Percentiles rank a stretch among this genome's conserved stretches.
These are phyloP conservation scores for Moesziomyces sp. DNA, from an alignment of 1,284 basidiomycete genomes.

Conservation along the genomic window DNA sequence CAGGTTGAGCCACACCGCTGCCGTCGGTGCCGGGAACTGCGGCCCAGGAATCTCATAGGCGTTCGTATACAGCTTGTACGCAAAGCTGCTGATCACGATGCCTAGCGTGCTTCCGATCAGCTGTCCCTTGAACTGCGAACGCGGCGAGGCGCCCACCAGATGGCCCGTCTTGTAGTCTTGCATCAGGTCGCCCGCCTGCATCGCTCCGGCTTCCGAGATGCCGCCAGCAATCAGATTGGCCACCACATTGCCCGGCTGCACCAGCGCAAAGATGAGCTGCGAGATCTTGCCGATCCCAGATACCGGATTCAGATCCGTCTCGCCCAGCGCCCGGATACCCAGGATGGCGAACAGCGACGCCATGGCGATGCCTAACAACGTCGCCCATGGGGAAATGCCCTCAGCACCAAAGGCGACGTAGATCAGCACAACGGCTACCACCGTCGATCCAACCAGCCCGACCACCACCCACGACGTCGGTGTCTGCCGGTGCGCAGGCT, in stretches of 20 bases:
- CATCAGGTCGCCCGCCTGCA: conserved; percentile 97
- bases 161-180: conserved; percentile 97
- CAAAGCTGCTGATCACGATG: conserved; percentile 86
- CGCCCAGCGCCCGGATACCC: conserved; percentile 69
- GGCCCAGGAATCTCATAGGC: conserved; percentile 82
- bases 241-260: conserved; percentile 86
- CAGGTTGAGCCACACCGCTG: conserved; percentile 82
- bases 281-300: conserved; percentile 94
- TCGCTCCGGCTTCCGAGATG: conserved; percentile 93
- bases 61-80: conserved; percentile 85
- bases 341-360: conserved; percentile 86
- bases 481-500: conserved; percentile 83
- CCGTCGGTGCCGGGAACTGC: conserved; percentile 91
- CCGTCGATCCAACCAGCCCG: conserved; percentile 76
- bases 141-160: conserved; percentile 73
- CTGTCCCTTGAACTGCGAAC: conserved; percentile 68
- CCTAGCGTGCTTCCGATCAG: conserved; percentile 74
- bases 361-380: conserved; percentile 82
- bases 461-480: conserved; percentile 80
- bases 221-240: conserved; percentile 97
- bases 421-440: conserved; percentile 80
- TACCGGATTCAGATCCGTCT: conserved; percentile 70
- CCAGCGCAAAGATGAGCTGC: conserved; percentile 90
- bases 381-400: conserved; percentile 94
- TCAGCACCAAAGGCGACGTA: conserved; percentile 87